phyloP scores from a whole-genome alignment of 169 alveolate species.

The Blepharisma undulans region DNA sequence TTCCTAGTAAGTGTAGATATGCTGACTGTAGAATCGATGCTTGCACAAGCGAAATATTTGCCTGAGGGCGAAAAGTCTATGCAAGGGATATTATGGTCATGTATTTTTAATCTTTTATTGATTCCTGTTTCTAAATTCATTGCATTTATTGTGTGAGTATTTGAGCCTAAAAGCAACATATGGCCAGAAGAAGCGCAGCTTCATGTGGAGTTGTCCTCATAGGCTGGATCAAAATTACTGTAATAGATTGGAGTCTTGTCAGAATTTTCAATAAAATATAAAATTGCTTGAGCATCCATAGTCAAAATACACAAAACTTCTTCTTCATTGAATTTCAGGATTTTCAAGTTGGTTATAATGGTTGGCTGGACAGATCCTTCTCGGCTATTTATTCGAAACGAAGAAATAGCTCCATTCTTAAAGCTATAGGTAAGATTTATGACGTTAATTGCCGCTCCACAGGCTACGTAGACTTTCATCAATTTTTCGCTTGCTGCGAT shows the following conservation, averaged over 20 bases:
- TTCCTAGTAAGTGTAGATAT: not conserved
- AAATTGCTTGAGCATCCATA: not conserved
- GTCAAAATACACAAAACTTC: not conserved
- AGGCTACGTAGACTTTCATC: not conserved
- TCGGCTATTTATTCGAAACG: not conserved
- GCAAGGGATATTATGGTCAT: constrained; percentile 7
- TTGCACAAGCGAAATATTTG: not conserved
- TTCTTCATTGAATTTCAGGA: not conserved
- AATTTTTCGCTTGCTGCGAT: not conserved
- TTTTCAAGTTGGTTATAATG: not conserved
- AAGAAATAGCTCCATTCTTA: not conserved
- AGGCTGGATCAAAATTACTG: not conserved
- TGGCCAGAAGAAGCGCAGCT: not conserved
- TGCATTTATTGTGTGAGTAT: not conserved
- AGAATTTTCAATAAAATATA: not conserved
- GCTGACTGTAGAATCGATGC: not conserved
- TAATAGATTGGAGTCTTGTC: not conserved
- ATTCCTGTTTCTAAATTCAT: not conserved
- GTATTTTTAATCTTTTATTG: not conserved
- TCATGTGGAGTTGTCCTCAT: constrained; percentile 30
- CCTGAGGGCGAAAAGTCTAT: constrained; percentile 1
- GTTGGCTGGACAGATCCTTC: not conserved
- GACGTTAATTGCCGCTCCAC: not conserved
- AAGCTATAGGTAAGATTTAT: not conserved
- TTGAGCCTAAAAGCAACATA: not conserved